Base-by-base conservation (phyloP, 2,329 filamentous ascomycete genomes). In the Aspergillus sp. region DNA sequence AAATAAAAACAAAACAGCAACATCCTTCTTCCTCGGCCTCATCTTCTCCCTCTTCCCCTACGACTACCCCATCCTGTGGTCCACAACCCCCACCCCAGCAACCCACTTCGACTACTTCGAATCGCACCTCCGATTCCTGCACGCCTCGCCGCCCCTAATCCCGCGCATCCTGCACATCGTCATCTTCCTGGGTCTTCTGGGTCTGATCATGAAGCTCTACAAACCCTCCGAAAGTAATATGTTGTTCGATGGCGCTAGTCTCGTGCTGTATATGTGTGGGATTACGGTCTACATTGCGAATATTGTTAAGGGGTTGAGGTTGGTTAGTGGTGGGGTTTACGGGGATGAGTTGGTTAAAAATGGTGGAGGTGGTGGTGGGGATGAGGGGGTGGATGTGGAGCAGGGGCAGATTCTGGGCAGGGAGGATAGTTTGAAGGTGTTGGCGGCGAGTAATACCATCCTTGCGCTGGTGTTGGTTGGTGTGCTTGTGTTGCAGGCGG, bases 1-100 rank as follows among this genome's bases (percentile, higher is more conserved):
- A 25, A 51, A 59, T 44, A 30, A n/a, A 47, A 54, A 55, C 25
- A 52, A 38, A 53, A 39, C 70, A 93, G 90, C 90, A 65, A 92
- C 90, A 66, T 96, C 91, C 78, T 99, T 99, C 86, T 96, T 98
- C 86, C 90, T 99, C 66, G 95, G 95, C 70, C 92, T 98, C 77
- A 89, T 99, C 78, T 99, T 98, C 85, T 92, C 92, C 70, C 88
- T 89, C 64, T 96, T 98, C 79, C 93, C 95, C 63, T 99, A 98
- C 83, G 95, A 81, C 73, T 81, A 81, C 67, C 79, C 79, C 13
- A 77, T 81, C 54, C 77, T 81, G 5, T 81, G 79, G 79, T 80
- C 78, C 23, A 74, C 75, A 5, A 66, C 68, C 8, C 71, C 76
- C 0, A 79, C 78, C 5, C 73, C 77, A 4, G 54, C 71, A n/a